A percentile compares a stretch with the other conserved stretches of the same genome.
These are phyloP conservation scores for Boletales sp. DNA, from an alignment of 768 basidiomycete genomes.

Conservation along the genomic window DNA sequence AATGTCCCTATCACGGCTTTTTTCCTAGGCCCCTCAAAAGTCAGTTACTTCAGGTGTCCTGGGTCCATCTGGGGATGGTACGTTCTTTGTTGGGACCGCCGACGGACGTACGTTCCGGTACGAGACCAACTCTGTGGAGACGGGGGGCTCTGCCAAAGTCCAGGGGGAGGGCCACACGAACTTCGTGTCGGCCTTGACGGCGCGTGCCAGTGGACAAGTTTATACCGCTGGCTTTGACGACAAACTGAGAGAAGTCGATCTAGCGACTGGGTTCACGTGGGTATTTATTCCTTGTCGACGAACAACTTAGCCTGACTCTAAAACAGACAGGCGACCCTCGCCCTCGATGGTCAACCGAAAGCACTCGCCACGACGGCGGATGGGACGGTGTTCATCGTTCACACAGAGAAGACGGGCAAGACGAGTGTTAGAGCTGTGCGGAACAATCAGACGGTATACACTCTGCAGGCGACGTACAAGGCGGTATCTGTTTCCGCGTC, in stretches of 20 bases:
- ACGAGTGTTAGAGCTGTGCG: slow-evolving; percentile 58
- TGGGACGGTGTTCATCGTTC: slow-evolving; percentile 56
- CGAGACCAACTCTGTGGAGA: slow-evolving; percentile 32
- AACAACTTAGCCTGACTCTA: neutral
- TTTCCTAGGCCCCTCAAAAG: slow-evolving; percentile 70
- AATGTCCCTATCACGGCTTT: neutral
- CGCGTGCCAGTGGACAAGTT: slow-evolving; percentile 45
- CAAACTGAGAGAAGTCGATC: slow-evolving; percentile 61
- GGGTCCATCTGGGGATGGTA: slow-evolving; percentile 34
- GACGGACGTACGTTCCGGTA: slow-evolving; percentile 75
- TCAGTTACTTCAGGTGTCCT: slow-evolving; percentile 64
- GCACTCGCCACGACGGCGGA: slow-evolving; percentile 57
- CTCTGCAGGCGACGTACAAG: slow-evolving; percentile 47
- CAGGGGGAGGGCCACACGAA: slow-evolving; percentile 68
- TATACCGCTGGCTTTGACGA: slow-evolving; percentile 84
- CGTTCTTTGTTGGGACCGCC: slow-evolving; percentile 77
- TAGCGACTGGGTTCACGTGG: slow-evolving; percentile 25
- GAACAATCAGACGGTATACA: slow-evolving; percentile 63
- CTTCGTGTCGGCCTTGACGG: slow-evolving; percentile 60
- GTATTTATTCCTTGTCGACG: slow-evolving; percentile 14
- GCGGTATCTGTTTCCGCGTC: slow-evolving; percentile 57
- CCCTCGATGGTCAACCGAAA: slow-evolving; percentile 64
- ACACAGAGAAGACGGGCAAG: slow-evolving; percentile 43
- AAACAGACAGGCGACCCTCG: slow-evolving; percentile 47
- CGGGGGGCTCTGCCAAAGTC: slow-evolving; percentile 35